Conservation (phyloP, 768 basidiomycete genomes). For the Trametes coccinea region DNA sequence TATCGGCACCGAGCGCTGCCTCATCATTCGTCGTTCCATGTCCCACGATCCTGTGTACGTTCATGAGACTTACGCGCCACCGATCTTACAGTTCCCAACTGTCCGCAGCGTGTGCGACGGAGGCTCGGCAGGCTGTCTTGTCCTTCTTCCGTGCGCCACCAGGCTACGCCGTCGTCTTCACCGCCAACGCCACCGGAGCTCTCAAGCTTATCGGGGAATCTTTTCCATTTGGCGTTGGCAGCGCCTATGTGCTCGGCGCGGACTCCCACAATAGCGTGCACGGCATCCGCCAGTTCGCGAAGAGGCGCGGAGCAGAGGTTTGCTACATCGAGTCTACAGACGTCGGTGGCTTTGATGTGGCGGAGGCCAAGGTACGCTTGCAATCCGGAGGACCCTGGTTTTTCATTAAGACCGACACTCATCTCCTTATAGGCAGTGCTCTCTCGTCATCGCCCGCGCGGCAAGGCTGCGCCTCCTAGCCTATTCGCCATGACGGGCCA, state of each 20-base stretch:
- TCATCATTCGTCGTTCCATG: not conserved
- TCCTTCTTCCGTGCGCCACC: constrained; percentile 75
- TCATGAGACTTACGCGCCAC: not conserved
- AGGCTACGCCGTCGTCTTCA: constrained; percentile 82
- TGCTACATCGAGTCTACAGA: constrained; percentile 65
- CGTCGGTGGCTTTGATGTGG: constrained; percentile 62
- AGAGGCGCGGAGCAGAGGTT: constrained; percentile 52
- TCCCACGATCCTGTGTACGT: not conserved
- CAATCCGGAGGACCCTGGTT: constrained; percentile 7
- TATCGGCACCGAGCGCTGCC: constrained; percentile 20
- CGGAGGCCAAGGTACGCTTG: constrained; percentile 56
- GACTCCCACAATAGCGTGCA: constrained; percentile 88
- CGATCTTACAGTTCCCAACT: constrained; percentile 59
- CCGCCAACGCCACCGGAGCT: constrained; percentile 75
- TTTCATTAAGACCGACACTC: not conserved
- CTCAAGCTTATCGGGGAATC: constrained; percentile 83
- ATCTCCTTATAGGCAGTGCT: constrained; percentile 50
- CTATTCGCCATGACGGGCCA: constrained; percentile 78
- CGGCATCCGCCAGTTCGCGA: constrained; percentile 75
- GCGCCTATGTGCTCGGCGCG: constrained; percentile 63
- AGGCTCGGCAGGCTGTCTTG: constrained; percentile 72
- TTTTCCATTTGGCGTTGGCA: constrained; percentile 64
- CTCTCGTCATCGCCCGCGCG: constrained; percentile 48
- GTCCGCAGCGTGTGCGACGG: constrained; percentile 62
- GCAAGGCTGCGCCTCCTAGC: constrained; percentile 47